Conservation (phyloP, 2,329 filamentous ascomycete genomes). For the Xylariaceae sp. region DNA sequence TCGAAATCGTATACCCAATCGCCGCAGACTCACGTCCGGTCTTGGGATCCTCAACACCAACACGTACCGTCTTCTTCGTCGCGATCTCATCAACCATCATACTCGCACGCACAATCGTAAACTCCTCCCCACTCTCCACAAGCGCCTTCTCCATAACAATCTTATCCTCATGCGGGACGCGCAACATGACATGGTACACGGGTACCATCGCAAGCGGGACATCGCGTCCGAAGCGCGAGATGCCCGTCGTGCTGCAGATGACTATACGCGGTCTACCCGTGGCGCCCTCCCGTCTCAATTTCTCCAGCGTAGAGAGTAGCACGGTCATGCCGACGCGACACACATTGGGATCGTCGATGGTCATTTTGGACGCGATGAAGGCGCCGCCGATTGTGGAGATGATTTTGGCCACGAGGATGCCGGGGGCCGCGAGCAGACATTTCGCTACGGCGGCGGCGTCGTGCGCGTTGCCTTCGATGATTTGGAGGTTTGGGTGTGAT, state of each 20-base stretch:
- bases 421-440: conserved; percentile 32
- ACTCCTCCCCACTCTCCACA: conserved; percentile 31
- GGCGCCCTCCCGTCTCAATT: conserved; percentile 28
- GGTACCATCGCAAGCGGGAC: conserved; percentile 41
- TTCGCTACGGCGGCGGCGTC: conserved; percentile 35
- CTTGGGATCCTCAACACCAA: conserved; percentile 38
- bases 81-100: conserved; percentile 31
- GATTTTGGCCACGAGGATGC: conserved; percentile 41
- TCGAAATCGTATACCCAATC: conserved; percentile 44
- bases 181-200: conserved; percentile 40
- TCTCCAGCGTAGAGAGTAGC: conserved; percentile 38
- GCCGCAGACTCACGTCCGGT: conserved; percentile 31
- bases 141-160: conserved; percentile 40
- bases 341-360: conserved; percentile 42
- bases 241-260: conserved; percentile 40
- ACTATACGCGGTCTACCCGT: conserved; percentile 35
- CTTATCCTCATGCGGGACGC: conserved; percentile 45
- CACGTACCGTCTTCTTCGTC: conserved; percentile 32
- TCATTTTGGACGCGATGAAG: conserved; percentile 28
- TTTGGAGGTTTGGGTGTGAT: conserved; percentile 35
- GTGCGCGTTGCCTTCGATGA: conserved; percentile 47
- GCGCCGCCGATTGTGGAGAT: conserved; percentile 45
- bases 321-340: conserved; percentile 41
- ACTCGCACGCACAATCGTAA: conserved; percentile 36
- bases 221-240: conserved; percentile 37